Base-by-base conservation (phyloP, 139 green algal genomes). In the Chlamydomonas sp. region DNA sequence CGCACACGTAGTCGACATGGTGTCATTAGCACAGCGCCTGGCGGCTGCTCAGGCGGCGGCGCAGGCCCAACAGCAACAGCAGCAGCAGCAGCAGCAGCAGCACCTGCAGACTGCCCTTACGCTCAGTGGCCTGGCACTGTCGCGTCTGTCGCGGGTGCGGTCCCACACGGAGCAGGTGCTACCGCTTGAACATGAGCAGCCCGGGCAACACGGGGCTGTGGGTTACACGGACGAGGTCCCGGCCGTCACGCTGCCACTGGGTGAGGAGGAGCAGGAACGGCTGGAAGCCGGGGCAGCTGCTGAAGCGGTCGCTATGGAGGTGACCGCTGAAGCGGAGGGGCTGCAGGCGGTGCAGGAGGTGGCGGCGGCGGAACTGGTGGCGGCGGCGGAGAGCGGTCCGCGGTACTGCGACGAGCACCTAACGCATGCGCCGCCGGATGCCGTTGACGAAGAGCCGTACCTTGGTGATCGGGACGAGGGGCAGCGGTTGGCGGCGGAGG, bases 401-500 rank as follows among this genome's bases (percentile, higher is more conserved):
- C 20, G 71, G 17, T 86, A 86, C 82, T 86, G 82, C 82, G 82
- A 86, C 20, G 71, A 62, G 3, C 4, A 20, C 7, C 60, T 86
- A 61, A 86, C 82, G 71, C 82, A 86, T 49, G 82, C 82, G 71
- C 69, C 82, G 60, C 82, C 82, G 20, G 82, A 86, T 58, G 31
- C 31, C 31, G 31, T 49, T 49, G 31, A 49, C 31, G 82, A 86
- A 0, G 82, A 86, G 59, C 82, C 71, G 20, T 86, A 86, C 82
- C 82, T 86, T 6, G 60, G 60, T 1, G 68, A 79, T 4, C 69
- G 81, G 61, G 81, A 86, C 14, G 80, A 15, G 58, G 80, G 58
- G 58, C 67, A 78, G 58, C 49, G 80, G 58, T 78, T 8, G 58
- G 60, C 64, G 5, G 64, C 7, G 12, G 66, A 84, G 79, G 79